phyloP scores from a whole-genome alignment of 768 basidiomycete genomes.

The Amanita brunnescens region DNA sequence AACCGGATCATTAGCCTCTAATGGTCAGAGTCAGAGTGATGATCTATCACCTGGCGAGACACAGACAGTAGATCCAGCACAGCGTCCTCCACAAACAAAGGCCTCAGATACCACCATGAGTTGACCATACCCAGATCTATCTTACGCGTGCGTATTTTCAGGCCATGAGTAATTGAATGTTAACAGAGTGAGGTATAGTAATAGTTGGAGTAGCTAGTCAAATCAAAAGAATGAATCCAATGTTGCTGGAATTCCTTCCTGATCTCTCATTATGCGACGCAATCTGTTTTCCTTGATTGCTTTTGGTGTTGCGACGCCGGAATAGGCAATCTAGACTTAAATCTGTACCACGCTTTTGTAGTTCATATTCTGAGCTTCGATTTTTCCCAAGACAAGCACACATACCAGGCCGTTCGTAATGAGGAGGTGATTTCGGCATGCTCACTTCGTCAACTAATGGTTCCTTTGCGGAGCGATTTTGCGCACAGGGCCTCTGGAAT shows the following conservation, averaged over 20 bases:
- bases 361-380: background rate
- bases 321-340: background rate
- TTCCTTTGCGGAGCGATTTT: background rate
- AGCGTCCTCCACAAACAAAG: background rate
- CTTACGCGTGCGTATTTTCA: background rate
- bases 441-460: background rate
- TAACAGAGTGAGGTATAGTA: background rate
- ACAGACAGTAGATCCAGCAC: background rate
- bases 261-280: background rate
- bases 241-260: too few relatives aligned
- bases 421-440: too few relatives aligned
- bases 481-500: background rate
- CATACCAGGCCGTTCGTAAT: background rate
- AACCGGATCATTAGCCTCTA: background rate
- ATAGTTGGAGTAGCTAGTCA: background rate
- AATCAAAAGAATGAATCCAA: too few relatives aligned
- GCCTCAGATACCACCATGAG: background rate
- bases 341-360: background rate
- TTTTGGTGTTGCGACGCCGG: background rate
- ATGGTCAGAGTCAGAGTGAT: background rate
- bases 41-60: background rate
- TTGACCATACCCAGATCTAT: background rate
- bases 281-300: background rate
- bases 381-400: too few relatives aligned
- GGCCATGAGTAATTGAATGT: conserved; percentile 6